Conservation (phyloP, 768 basidiomycete genomes). For the Crassisporium funariophilum region DNA sequence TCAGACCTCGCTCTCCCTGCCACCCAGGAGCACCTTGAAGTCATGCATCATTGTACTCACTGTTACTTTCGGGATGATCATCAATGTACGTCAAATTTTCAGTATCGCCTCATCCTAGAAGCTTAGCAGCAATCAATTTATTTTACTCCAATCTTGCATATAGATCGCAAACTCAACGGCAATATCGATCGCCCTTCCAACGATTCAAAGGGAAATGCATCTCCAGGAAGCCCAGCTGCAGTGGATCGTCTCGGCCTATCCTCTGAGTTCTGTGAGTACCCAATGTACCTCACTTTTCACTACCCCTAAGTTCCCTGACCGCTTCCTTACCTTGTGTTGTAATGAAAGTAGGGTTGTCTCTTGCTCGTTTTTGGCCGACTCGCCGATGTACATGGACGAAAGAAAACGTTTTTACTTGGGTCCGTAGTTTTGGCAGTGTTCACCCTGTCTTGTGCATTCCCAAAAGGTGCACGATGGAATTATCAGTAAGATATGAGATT, state of each 20-base stretch:
- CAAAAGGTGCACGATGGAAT: constrained; percentile 40
- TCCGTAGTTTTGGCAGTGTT: constrained; percentile 54
- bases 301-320: background rate
- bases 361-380: constrained; percentile 77
- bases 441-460: constrained; percentile 66
- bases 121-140: no score
- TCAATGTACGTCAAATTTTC: constrained; percentile 27
- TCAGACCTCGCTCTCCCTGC: no score
- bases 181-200: constrained; percentile 52
- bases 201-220: constrained; percentile 49
- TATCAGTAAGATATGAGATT: no score
- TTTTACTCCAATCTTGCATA: background rate
- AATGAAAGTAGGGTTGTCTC: constrained; percentile 62
- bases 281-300: background rate
- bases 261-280: constrained; percentile 57
- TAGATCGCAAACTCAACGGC: constrained; percentile 48
- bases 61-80: constrained; percentile 42
- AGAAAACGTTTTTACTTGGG: constrained; percentile 65
- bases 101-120: background rate
- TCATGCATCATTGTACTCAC: constrained; percentile 29
- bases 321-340: background rate
- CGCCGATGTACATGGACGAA: constrained; percentile 80
- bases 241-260: constrained; percentile 68
- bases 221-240: constrained; percentile 57
- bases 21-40: constrained; percentile 7